phyloP scores from a whole-genome alignment of 148 eudicot species.

The Rhododendron griersonianum region DNA sequence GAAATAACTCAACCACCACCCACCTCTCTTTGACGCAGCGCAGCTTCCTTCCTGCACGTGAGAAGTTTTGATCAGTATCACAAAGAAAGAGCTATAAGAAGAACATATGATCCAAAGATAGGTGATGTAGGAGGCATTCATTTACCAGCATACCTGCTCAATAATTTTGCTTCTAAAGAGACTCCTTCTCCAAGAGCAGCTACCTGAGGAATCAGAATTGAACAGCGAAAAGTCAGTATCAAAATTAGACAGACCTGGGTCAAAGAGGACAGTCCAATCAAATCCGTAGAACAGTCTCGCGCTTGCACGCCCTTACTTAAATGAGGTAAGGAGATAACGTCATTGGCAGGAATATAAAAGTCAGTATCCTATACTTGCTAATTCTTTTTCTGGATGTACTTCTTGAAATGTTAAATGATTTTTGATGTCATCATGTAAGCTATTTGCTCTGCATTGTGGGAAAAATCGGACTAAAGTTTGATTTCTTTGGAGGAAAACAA shows the following conservation, averaged over 20 bases:
- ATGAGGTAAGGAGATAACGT: too few species aligned
- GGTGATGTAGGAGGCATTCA: conserved; percentile 9
- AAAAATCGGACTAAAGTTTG: neutral
- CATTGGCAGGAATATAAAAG: neutral
- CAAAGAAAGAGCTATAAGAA: neutral
- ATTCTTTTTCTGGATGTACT: neutral
- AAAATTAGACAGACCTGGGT: neutral
- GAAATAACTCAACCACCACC: conserved; percentile 14
- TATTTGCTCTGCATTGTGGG: neutral
- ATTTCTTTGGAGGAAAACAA: neutral
- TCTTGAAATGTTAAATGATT: neutral
- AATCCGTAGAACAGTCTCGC: too few species aligned
- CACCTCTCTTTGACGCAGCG: conserved; percentile 95
- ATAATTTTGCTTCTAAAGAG: conserved; percentile 88
- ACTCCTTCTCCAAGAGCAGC: conserved; percentile 96
- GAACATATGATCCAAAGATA: conserved; percentile 5
- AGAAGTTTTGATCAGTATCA: conserved; percentile 15
- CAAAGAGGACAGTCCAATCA: too few species aligned
- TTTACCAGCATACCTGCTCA: conserved; percentile 63
- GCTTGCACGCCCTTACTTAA: too few species aligned
- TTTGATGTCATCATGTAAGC: neutral
- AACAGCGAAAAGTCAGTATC: conserved; percentile 1
- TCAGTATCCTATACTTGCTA: neutral
- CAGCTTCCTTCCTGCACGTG: conserved; percentile 88
- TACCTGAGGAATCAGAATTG: conserved; percentile 47